phyloP scores from a whole-genome alignment of 257 asterid species.

The Solanum verrucosum region DNA sequence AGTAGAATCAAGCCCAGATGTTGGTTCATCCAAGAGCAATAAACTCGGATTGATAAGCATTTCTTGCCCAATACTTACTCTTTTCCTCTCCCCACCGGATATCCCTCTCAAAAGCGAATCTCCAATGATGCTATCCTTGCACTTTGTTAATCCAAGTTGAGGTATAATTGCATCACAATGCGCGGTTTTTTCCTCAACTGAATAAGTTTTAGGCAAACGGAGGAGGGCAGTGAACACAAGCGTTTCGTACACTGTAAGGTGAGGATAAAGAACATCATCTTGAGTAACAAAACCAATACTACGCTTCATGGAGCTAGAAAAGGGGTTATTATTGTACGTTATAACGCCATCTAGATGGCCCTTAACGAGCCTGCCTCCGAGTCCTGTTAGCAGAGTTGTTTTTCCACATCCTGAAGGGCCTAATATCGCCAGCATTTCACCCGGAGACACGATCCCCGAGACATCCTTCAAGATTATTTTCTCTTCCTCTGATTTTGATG shows the following conservation, averaged over 20 bases:
- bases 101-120: constrained; percentile 41
- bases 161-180: constrained; percentile 41
- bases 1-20: constrained; percentile 81
- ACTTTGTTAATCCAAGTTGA: constrained; percentile 50
- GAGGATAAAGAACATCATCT: constrained; percentile 65
- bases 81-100: constrained; percentile 74
- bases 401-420: constrained; percentile 97
- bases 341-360: constrained; percentile 42
- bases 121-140: constrained; percentile 48
- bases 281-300: constrained; percentile 76
- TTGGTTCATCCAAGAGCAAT: constrained; percentile 72
- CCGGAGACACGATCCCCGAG: constrained; percentile 51
- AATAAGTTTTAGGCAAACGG: constrained; percentile 40
- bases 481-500: constrained; percentile 17
- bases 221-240: constrained; percentile 63
- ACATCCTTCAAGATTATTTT: constrained; percentile 53
- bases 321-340: constrained; percentile 47
- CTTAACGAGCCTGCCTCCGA: constrained; percentile 48
- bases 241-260: constrained; percentile 71
- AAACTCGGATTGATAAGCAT: constrained; percentile 74
- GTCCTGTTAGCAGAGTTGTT: constrained; percentile 66
- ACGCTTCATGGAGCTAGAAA: constrained; percentile 44
- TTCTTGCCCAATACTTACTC: constrained; percentile 84
- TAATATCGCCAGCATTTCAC: constrained; percentile 73
- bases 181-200: constrained; percentile 20